Evolutionary conservation across 441 rosid species (phyloP).

Genomic region (Syzygium syzygioides): DNA sequence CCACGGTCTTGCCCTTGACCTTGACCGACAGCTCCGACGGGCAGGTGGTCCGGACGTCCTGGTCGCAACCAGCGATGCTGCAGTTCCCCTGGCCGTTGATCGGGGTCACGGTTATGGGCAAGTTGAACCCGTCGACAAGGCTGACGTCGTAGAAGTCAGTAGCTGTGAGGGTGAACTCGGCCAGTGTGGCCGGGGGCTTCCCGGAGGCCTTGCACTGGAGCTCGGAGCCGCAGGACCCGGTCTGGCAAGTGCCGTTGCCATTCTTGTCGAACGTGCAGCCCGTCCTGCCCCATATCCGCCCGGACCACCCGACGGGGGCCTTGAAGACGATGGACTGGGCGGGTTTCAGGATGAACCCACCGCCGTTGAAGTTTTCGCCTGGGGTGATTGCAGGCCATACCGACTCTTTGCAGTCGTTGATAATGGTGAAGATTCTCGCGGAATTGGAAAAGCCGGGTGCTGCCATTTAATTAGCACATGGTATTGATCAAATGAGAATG

Average conservation of each 20-base stretch:
- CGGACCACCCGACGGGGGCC: slow-evolving; percentile 80
- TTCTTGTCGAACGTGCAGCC: slow-evolving; percentile 65
- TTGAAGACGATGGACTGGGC: slow-evolving; percentile 57
- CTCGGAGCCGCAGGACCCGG: slow-evolving; percentile 60
- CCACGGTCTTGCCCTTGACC: slow-evolving; percentile 54
- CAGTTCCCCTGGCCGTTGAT: slow-evolving; percentile 76
- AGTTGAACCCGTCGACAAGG: slow-evolving; percentile 81
- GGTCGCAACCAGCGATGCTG: slow-evolving; percentile 54
- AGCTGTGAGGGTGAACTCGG: slow-evolving; percentile 74
- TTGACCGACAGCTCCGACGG: slow-evolving; percentile 64
- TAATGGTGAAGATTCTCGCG: slow-evolving; percentile 59
- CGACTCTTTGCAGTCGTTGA: slow-evolving; percentile 62
- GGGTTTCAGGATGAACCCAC: slow-evolving; percentile 58
- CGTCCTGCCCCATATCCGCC: slow-evolving; percentile 85
- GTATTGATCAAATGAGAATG: background rate
- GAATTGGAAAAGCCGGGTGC: slow-evolving; percentile 33
- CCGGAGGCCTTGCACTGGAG: slow-evolving; percentile 64
- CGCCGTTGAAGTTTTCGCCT: slow-evolving; percentile 66
- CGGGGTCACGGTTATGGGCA: slow-evolving; percentile 60
- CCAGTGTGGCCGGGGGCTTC: slow-evolving; percentile 63
- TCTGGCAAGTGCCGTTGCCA: slow-evolving; percentile 73
- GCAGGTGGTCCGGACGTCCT: slow-evolving; percentile 49
- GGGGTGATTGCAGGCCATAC: slow-evolving; percentile 85
- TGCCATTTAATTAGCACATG: slow-evolving; percentile 7
- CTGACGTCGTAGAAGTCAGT: slow-evolving; percentile 76